These are phyloP conservation scores for Podosphaera fusca DNA, from an alignment of 2,329 filamentous ascomycete species.

Conservation along the genomic window DNA sequence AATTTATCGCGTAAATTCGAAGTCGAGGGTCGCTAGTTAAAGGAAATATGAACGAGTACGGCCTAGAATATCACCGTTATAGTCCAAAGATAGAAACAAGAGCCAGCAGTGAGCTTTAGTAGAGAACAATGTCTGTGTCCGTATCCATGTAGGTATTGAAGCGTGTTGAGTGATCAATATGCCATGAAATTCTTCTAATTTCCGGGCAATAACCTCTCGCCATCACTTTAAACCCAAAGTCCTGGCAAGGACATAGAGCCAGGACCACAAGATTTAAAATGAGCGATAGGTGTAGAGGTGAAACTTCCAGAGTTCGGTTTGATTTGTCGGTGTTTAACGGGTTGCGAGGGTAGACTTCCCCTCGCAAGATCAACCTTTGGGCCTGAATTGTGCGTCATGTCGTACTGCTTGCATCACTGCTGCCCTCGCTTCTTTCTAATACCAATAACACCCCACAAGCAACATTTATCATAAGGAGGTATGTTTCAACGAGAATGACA, in stretches of 20 bases:
- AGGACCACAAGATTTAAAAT: background rate
- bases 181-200: background rate
- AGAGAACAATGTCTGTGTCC: constrained; percentile 4
- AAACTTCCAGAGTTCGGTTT: background rate
- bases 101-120: constrained; percentile 34
- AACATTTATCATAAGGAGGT: background rate
- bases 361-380: background rate
- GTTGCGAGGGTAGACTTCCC: background rate
- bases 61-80: background rate
- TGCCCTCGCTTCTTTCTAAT: constrained; percentile 25
- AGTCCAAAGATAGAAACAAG: constrained; percentile 22
- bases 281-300: background rate
- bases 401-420: constrained; percentile 23
- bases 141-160: background rate
- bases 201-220: background rate
- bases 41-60: constrained; percentile 11
- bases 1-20: constrained; percentile 12
- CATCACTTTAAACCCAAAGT: background rate
- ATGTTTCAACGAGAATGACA: constrained; percentile 2
- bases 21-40: constrained; percentile 11
- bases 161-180: background rate
- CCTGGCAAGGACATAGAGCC: background rate
- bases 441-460: background rate
- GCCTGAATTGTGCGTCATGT: constrained; percentile 6
- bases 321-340: background rate